Evolutionary conservation across 768 basidiomycete genomes (phyloP).

Genomic region (Boletus bicolor): DNA sequence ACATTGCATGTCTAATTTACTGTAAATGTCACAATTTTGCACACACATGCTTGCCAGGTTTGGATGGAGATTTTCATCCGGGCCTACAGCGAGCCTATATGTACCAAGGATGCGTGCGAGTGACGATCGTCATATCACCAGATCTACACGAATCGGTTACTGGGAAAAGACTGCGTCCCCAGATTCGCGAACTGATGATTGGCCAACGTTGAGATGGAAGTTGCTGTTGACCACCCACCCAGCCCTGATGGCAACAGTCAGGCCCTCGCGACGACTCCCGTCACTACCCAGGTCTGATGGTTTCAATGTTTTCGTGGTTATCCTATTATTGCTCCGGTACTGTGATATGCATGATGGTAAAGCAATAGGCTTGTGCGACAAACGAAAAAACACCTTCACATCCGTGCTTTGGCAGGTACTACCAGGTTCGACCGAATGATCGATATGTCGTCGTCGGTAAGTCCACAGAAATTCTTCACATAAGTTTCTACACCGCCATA

Average conservation of each 20-base stretch:
- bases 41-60: background rate
- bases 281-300: background rate
- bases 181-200: background rate
- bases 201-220: background rate
- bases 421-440: slow-evolving; percentile 59
- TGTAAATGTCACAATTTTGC: background rate
- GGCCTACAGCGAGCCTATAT: too few species aligned
- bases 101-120: background rate
- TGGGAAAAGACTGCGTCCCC: background rate
- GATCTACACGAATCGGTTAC: background rate
- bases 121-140: background rate
- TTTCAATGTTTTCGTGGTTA: background rate
- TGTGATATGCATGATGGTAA: slow-evolving; percentile 3
- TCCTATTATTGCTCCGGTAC: background rate
- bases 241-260: background rate
- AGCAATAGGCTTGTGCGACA: background rate
- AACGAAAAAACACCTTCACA: slow-evolving; percentile 14
- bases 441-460: slow-evolving; percentile 61
- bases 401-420: slow-evolving; percentile 29
- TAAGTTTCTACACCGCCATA: slow-evolving; percentile 72
- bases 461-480: slow-evolving; percentile 48
- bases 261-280: background rate
- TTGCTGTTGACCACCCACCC: background rate
- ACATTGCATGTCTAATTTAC: background rate
- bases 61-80: too few species aligned